phyloP scores from a whole-genome alignment of 176 grass and related monocot genomes.

The Carex parvula region DNA sequence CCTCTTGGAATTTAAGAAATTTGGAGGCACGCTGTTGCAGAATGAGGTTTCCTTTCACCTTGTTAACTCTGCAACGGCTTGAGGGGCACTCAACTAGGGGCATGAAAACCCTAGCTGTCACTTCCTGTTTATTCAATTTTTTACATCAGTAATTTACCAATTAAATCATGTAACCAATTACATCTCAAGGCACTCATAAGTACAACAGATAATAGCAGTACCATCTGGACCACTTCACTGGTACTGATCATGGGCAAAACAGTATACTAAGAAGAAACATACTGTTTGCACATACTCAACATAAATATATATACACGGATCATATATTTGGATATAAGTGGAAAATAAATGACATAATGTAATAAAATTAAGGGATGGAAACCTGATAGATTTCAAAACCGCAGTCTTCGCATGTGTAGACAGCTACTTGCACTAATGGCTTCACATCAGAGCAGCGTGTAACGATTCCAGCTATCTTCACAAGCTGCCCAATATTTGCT shows the following conservation, averaged over 20 bases:
- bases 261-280: neutral
- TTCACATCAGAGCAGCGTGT: conserved; percentile 98
- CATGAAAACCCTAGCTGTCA: conserved; percentile 96
- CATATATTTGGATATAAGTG: neutral
- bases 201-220: neutral
- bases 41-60: conserved; percentile 94
- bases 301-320: neutral
- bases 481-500: conserved; percentile 97
- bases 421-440: conserved; percentile 97
- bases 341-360: neutral
- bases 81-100: conserved; percentile 94
- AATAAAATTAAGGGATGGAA: conserved; percentile 1
- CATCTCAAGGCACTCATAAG: conserved; percentile 1
- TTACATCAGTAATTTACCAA: neutral
- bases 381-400: conserved; percentile 99
- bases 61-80: conserved; percentile 79
- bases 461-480: conserved; percentile 95
- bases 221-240: neutral
- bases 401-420: conserved; percentile 98
- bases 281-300: neutral
- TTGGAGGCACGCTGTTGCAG: conserved; percentile 95
- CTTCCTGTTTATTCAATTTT: conserved; percentile 62
- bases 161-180: neutral
- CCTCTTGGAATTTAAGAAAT: conserved; percentile 99
- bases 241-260: neutral